Evolutionary conservation across 2,329 filamentous ascomycete genomes (phyloP).

Genomic region (Aspergillus fischeri): DNA sequence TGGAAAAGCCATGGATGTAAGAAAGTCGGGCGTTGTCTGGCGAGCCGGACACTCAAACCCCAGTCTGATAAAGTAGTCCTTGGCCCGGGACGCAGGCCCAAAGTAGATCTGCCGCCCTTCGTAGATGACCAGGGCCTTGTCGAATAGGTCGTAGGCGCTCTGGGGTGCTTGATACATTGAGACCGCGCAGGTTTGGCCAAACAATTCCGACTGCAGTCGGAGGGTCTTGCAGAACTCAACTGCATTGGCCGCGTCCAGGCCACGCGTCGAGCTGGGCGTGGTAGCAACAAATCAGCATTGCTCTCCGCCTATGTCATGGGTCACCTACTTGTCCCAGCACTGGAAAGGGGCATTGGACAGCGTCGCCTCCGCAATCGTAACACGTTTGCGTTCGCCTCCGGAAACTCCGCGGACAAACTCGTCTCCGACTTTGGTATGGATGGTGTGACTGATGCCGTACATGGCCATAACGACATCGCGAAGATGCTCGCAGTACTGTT

Average conservation of each 20-base stretch:
- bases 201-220: constrained; percentile 47
- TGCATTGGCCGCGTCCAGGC: constrained; percentile 53
- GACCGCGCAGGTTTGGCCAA: constrained; percentile 49
- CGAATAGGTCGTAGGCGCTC: constrained; percentile 57
- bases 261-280: constrained; percentile 36
- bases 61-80: constrained; percentile 62
- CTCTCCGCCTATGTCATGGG: no score
- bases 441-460: constrained; percentile 49
- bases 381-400: constrained; percentile 59
- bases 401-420: constrained; percentile 59
- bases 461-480: constrained; percentile 45
- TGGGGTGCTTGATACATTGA: constrained; percentile 54
- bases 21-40: constrained; percentile 67
- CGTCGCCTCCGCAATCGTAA: constrained; percentile 55
- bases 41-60: constrained; percentile 67
- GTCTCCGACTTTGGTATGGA: constrained; percentile 46
- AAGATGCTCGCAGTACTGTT: constrained; percentile 42
- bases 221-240: constrained; percentile 55
- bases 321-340: constrained; percentile 43
- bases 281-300: no score
- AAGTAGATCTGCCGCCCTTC: constrained; percentile 76
- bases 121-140: constrained; percentile 69
- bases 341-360: constrained; percentile 46
- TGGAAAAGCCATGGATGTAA: constrained; percentile 66
- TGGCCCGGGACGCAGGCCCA: constrained; percentile 59